phyloP scores from a whole-genome alignment of 495 filamentous ascomycete genomes.

The Tuber calosporum region DNA sequence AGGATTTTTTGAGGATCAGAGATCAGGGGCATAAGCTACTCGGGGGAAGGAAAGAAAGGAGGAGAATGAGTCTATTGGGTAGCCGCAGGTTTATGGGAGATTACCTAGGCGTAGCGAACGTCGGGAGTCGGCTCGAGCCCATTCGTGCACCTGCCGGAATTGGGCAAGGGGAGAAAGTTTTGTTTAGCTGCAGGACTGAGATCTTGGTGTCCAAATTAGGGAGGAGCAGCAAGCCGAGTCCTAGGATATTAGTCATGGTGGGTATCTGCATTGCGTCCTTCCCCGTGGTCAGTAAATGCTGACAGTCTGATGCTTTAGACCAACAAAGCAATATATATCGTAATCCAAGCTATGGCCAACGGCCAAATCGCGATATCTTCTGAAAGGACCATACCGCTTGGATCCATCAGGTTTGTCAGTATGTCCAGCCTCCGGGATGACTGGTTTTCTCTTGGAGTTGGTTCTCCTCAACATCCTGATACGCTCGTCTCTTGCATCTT shows the following conservation, averaged over 20 bases:
- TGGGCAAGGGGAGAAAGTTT: conserved; percentile 58
- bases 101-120: conserved; percentile 80
- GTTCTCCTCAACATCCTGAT: conserved; percentile 82
- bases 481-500: conserved; percentile 85
- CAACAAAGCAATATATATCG: conserved; percentile 73
- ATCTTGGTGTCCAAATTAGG: conserved; percentile 88
- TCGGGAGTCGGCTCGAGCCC: conserved; percentile 70
- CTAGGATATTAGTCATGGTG: conserved; percentile 73
- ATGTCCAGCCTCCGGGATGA: conserved; percentile 77
- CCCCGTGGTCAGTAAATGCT: conserved; percentile 8
- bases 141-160: conserved; percentile 63
- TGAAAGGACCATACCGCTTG: conserved; percentile 73
- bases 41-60: conserved; percentile 76
- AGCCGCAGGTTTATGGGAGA: conserved; percentile 90
- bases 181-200: conserved; percentile 89
- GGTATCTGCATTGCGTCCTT: conserved; percentile 29
- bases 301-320: conserved; percentile 48
- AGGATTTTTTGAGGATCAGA: conserved; percentile 76
- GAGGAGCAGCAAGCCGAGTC: conserved; percentile 84
- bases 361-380: conserved; percentile 70
- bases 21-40: conserved; percentile 85
- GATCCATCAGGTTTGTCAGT: conserved; percentile 78
- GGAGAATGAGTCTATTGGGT: conserved; percentile 82
- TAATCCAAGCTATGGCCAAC: conserved; percentile 75
- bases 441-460: conserved; percentile 89